Evolutionary conservation across 768 basidiomycete species (phyloP).

Genomic region (Leccinum subgranulosum): DNA sequence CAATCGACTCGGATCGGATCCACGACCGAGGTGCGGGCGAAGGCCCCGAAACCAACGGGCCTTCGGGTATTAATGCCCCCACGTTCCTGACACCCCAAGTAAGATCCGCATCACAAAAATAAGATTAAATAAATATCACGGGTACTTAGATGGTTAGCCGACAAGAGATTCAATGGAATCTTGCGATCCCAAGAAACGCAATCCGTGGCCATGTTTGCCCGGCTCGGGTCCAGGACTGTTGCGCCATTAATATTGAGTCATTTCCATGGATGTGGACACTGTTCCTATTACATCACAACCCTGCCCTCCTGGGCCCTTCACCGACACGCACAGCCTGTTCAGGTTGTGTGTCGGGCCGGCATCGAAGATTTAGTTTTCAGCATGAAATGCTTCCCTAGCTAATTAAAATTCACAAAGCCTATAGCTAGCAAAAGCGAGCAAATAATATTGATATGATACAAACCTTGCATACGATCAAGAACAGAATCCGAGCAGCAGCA

Average conservation of each 20-base stretch:
- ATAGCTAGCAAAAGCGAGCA: background rate
- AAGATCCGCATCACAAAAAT: background rate
- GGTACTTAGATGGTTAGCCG: background rate
- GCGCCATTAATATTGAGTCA: background rate
- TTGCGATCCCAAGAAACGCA: background rate
- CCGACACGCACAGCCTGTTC: no score
- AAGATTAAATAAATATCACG: background rate
- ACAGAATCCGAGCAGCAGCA: conserved; percentile 4
- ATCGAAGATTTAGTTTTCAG: background rate
- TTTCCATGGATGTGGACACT: background rate
- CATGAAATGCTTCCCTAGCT: background rate
- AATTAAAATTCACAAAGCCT: background rate
- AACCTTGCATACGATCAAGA: background rate
- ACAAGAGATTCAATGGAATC: background rate
- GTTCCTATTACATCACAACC: background rate
- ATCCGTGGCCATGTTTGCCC: background rate
- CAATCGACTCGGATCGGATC: background rate
- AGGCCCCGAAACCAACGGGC: background rate
- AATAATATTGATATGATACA: background rate
- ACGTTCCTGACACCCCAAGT: background rate
- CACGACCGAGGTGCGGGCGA: background rate
- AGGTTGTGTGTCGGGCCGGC: no score
- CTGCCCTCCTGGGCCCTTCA: no score
- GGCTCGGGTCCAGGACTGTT: background rate
- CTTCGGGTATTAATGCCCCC: background rate